Evolutionary conservation across 2,329 filamentous ascomycete genomes (phyloP).

Genomic region (Botrytis porri): DNA sequence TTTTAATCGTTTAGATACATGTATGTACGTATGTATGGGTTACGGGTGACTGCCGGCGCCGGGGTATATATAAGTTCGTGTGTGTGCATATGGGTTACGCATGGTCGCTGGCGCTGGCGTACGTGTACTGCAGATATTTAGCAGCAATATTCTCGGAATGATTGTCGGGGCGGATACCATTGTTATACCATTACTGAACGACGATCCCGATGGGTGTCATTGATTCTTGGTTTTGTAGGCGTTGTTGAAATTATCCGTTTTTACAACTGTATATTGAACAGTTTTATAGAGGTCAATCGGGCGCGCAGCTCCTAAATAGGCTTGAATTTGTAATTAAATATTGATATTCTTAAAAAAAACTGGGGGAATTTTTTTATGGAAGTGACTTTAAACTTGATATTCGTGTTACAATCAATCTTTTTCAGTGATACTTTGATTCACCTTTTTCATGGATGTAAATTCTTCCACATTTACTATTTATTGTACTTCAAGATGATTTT

Average conservation of each 20-base stretch:
- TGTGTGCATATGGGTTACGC: conserved; percentile 2
- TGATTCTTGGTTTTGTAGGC: conserved; percentile 9
- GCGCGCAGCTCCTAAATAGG: neutral
- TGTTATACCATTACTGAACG: conserved; percentile 11
- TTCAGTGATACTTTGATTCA: neutral
- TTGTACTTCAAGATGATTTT: neutral
- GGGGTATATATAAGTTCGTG: conserved; percentile 2
- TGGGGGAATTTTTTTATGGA: neutral
- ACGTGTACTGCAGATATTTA: conserved; percentile 11
- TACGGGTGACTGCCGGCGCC: conserved; percentile 5
- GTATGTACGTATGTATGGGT: conserved; percentile 13
- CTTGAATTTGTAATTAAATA: neutral
- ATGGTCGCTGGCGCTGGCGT: neutral
- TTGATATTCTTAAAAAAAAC: neutral
- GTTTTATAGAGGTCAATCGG: neutral
- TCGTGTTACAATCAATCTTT: neutral
- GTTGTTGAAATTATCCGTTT: neutral
- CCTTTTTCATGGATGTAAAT: neutral
- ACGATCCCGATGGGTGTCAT: neutral
- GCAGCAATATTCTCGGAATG: neutral
- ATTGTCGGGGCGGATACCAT: conserved; percentile 3
- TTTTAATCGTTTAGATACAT: conserved; percentile 10
- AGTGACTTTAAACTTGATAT: neutral
- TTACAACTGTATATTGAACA: neutral
- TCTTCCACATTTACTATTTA: neutral